Evolutionary conservation across 169 alveolate species (phyloP).

Genomic region (Plasmodium vivax): DNA sequence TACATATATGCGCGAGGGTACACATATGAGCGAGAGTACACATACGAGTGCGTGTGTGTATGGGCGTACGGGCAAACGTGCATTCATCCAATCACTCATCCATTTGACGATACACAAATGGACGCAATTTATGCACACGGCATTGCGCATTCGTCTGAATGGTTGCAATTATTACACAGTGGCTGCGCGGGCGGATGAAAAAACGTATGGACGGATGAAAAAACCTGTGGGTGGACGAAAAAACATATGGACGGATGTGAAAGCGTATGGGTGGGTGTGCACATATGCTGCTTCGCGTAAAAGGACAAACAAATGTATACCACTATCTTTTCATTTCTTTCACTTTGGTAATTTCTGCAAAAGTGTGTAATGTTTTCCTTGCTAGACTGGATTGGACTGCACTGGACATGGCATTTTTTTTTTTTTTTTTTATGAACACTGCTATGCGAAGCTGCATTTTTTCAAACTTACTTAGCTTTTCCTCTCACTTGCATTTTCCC

Average conservation of each 20-base stretch:
- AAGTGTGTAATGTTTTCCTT: constrained; percentile 11
- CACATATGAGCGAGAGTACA: background rate
- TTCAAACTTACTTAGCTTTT: constrained; percentile 7
- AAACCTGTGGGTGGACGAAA: background rate
- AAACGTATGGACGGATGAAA: background rate
- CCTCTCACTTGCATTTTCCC: background rate
- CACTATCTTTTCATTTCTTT: background rate
- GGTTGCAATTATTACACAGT: background rate
- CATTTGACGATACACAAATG: background rate
- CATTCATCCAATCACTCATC: background rate
- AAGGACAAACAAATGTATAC: background rate
- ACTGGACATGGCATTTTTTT: background rate
- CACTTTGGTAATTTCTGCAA: constrained; percentile 1
- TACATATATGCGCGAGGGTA: background rate
- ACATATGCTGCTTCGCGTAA: background rate
- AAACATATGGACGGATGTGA: background rate
- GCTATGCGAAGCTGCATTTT: constrained; percentile 5
- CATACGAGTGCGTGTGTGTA: background rate
- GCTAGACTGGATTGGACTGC: background rate
- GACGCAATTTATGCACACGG: background rate
- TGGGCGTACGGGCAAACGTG: background rate
- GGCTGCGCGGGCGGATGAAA: background rate
- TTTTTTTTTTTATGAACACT: constrained; percentile 16
- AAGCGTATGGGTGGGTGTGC: background rate
- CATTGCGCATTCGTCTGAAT: background rate